A percentile compares a stretch with the other conserved stretches of the same genome.
Conservation (phyloP, 2,329 filamentous ascomycete species). For the Didymella lethalis region DNA sequence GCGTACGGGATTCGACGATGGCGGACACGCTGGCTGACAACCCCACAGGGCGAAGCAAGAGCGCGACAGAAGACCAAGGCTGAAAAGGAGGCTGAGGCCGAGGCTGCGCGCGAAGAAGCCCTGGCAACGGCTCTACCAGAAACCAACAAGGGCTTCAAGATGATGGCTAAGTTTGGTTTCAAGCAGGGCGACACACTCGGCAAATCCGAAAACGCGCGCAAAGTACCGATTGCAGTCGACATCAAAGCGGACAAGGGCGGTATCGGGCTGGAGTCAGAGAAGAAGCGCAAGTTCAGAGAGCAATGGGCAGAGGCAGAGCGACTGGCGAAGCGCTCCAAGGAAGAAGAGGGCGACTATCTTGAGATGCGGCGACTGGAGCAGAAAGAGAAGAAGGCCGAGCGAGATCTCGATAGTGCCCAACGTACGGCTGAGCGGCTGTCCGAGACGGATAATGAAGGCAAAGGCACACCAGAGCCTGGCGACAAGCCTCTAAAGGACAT, state of each 20-base stretch:
- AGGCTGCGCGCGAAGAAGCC: constrained; percentile 74
- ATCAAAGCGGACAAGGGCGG: constrained; percentile 83
- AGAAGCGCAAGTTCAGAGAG: constrained; percentile 73
- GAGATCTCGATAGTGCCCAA: constrained; percentile 78
- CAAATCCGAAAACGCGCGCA: constrained; percentile 60
- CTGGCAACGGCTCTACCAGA: constrained; percentile 75
- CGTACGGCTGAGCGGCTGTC: constrained; percentile 81
- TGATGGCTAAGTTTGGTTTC: constrained; percentile 98
- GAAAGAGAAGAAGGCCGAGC: constrained; percentile 62
- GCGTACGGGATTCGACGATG: constrained; percentile 21
- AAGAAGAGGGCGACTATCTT: constrained; percentile 48
- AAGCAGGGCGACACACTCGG: constrained; percentile 78
- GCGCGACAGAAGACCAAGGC: constrained; percentile 73
- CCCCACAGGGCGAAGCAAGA: constrained; percentile 39
- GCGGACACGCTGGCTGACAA: constrained; percentile 24
- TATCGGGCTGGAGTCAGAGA: constrained; percentile 82
- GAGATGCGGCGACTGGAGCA: constrained; percentile 45
- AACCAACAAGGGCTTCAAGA: constrained; percentile 85
- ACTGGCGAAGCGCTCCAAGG: constrained; percentile 57
- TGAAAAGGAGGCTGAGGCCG: constrained; percentile 78
- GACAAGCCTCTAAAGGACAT: constrained; percentile 69
- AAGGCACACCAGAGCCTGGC: constrained; percentile 32
- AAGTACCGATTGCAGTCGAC: constrained; percentile 78
- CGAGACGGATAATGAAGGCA: constrained; percentile 38
- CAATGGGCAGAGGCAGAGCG: constrained; percentile 46